Percentiles rank a stretch among this genome's conserved stretches.
These are phyloP conservation scores for Ambrosiella beaveri DNA, from an alignment of 2,329 filamentous ascomycete species.

Conservation along the genomic window DNA sequence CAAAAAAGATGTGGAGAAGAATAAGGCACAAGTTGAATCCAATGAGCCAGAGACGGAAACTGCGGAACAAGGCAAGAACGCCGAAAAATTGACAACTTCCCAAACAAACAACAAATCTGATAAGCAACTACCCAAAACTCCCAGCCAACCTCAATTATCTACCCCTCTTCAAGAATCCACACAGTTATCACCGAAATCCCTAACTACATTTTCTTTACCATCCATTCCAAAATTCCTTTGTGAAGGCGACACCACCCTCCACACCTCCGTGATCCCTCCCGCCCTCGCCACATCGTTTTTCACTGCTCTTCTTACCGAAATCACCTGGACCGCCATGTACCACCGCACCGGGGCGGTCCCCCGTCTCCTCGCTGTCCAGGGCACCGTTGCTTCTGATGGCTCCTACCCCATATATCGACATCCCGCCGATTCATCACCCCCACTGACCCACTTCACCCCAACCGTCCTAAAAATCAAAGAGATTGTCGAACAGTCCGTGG, in stretches of 20 bases:
- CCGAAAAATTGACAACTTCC: no score
- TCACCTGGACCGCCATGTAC: conserved; percentile 80
- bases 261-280: conserved; percentile 49
- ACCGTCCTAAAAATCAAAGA: conserved; percentile 51
- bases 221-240: conserved; percentile 31
- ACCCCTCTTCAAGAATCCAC: neutral
- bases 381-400: conserved; percentile 48
- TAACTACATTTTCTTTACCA: neutral
- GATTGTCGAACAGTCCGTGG: conserved; percentile 52
- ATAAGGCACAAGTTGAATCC: neutral
- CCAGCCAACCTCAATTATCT: neutral
- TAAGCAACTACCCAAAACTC: neutral
- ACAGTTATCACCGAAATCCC: neutral
- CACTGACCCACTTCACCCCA: conserved; percentile 57
- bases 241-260: conserved; percentile 63
- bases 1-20: neutral
- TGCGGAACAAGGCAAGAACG: neutral
- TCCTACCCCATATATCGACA: conserved; percentile 85
- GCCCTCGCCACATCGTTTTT: conserved; percentile 45
- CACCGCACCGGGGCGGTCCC: conserved; percentile 86
- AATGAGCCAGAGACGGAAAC: neutral
- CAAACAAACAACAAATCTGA: no score
- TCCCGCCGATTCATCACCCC: conserved; percentile 73
- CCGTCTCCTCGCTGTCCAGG: conserved; percentile 78
- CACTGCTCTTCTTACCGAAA: conserved; percentile 51